phyloP scores from a whole-genome alignment of 1,284 basidiomycete genomes.

The Papiliotrema terrestris region DNA sequence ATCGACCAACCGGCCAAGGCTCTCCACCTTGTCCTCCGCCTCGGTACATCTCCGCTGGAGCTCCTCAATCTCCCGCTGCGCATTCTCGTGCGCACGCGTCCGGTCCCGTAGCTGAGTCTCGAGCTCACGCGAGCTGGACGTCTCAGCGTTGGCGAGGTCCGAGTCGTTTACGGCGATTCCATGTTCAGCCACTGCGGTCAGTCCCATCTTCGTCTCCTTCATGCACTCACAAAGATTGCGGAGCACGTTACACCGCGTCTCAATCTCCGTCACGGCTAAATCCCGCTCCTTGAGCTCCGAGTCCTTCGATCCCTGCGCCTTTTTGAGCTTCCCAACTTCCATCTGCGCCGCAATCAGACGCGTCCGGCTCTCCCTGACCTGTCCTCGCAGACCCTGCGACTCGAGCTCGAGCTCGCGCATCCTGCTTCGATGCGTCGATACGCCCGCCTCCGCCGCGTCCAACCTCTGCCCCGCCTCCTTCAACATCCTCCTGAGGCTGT shows the following conservation, averaged over 20 bases:
- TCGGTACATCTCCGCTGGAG: slow-evolving; percentile 64
- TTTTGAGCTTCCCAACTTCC: slow-evolving; percentile 69
- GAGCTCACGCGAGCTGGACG: slow-evolving; percentile 55
- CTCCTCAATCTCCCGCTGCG: slow-evolving; percentile 49
- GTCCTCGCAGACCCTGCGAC: slow-evolving; percentile 65
- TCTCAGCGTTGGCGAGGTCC: slow-evolving; percentile 50
- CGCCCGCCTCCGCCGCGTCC: slow-evolving; percentile 65
- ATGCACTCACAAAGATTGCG: slow-evolving; percentile 59
- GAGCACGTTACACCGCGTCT: slow-evolving; percentile 73
- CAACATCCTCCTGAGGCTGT: slow-evolving; percentile 69
- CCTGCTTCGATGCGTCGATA: slow-evolving; percentile 66
- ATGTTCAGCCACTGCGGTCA: slow-evolving; percentile 66
- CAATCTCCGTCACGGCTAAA: slow-evolving; percentile 67
- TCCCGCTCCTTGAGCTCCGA: slow-evolving; percentile 63
- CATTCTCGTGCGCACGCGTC: slow-evolving; percentile 64
- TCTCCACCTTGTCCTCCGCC: slow-evolving; percentile 64
- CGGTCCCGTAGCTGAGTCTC: slow-evolving; percentile 71
- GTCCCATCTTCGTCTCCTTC: background rate
- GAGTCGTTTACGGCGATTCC: slow-evolving; percentile 73
- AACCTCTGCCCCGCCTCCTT: slow-evolving; percentile 69
- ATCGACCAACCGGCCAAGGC: slow-evolving; percentile 65
- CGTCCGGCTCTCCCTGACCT: slow-evolving; percentile 71
- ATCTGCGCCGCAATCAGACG: slow-evolving; percentile 70
- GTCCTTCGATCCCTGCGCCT: slow-evolving; percentile 68
- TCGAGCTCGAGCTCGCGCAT: slow-evolving; percentile 67